Evolutionary conservation across 331 rosid genomes (phyloP).

Genomic region (Rosa hybrid): DNA sequence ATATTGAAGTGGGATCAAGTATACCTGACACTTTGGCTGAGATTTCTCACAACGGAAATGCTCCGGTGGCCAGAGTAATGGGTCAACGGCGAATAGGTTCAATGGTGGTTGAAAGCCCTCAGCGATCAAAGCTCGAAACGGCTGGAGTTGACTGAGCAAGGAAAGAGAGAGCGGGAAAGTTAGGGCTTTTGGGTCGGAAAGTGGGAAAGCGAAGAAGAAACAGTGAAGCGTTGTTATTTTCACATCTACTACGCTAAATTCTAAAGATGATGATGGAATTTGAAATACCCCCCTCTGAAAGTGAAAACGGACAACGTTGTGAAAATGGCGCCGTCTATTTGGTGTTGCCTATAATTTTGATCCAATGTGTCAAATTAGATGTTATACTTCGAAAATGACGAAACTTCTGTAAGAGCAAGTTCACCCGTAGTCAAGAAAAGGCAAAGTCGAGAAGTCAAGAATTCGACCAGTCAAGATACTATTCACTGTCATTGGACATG

Average conservation of each 20-base stretch:
- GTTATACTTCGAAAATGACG: not conserved
- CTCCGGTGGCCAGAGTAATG: not conserved
- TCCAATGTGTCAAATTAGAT: not conserved
- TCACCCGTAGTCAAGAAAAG: too few species aligned
- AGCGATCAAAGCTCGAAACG: not conserved
- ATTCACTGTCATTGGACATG: too few species aligned
- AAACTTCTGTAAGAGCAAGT: not conserved
- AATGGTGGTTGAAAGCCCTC: not conserved
- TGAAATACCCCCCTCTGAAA: not conserved
- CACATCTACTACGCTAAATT: not conserved
- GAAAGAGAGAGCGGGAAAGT: not conserved
- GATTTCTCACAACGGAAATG: not conserved
- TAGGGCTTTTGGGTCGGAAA: not conserved
- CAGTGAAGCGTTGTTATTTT: conserved; percentile 1
- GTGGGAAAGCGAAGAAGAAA: not conserved
- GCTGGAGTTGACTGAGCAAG: not conserved
- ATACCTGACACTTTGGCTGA: conserved; percentile 10
- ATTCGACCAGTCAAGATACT: too few species aligned
- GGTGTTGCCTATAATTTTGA: not conserved
- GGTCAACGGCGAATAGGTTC: not conserved
- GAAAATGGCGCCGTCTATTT: not conserved
- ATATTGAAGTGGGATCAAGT: not conserved
- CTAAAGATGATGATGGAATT: not conserved
- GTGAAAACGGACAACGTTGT: not conserved
- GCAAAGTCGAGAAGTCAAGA: too few species aligned